Conservation (phyloP, 345 rosid genomes). For the Euphorbia pulcherrima region DNA sequence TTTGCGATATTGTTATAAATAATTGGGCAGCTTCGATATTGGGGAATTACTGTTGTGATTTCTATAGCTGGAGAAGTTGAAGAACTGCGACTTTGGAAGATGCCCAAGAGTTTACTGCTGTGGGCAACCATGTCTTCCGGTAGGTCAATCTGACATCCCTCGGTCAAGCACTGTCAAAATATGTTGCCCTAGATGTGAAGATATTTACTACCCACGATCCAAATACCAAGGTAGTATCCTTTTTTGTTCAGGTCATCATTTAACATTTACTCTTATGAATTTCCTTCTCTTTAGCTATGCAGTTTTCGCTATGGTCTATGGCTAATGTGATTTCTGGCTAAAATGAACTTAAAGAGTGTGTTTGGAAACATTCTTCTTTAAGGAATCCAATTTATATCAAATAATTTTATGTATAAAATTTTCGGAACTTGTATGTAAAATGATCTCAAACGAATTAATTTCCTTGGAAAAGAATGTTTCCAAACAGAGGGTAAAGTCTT, state of each 20-base stretch:
- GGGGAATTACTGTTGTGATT: slow-evolving; percentile 8
- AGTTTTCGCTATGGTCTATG: background rate
- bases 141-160: slow-evolving; percentile 84
- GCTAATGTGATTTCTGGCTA: slow-evolving; percentile 5
- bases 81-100: slow-evolving; percentile 93
- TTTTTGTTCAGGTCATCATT: slow-evolving; percentile 13
- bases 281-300: background rate
- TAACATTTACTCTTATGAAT: background rate
- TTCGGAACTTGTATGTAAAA: too few relatives aligned
- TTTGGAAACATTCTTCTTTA: too few relatives aligned
- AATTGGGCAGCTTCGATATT: slow-evolving; percentile 7
- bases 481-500: too few relatives aligned
- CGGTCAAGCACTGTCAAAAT: slow-evolving; percentile 89
- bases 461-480: too few relatives aligned
- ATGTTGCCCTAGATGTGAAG: slow-evolving; percentile 87
- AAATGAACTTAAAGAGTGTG: slow-evolving; percentile 4
- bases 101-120: slow-evolving; percentile 96
- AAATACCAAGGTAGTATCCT: slow-evolving; percentile 99
- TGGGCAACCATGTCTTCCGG: slow-evolving; percentile 92
- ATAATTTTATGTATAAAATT: too few relatives aligned
- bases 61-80: slow-evolving; percentile 81
- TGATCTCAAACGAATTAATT: too few relatives aligned
- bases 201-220: slow-evolving; percentile 84
- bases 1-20: slow-evolving; percentile 2
- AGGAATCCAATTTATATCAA: too few relatives aligned